A percentile compares a stretch with the other conserved stretches of the same genome.
phyloP scores from a whole-genome alignment of 306 rosid genomes.

The Trifolium repens region DNA sequence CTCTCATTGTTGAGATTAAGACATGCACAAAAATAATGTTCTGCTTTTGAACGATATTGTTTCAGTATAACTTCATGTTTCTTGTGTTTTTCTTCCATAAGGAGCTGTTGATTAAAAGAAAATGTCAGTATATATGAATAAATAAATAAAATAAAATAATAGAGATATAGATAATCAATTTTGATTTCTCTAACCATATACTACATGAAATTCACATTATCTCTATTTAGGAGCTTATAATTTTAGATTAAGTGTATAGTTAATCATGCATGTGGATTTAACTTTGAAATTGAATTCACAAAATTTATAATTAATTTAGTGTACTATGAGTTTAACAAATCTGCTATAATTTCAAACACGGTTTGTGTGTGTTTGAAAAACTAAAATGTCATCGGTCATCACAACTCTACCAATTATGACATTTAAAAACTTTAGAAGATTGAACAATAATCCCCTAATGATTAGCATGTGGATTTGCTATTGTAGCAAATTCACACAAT shows the following conservation, averaged over 20 bases:
- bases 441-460: neutral
- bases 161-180: neutral
- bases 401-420: no score
- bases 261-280: no score
- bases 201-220: neutral
- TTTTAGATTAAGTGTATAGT: neutral
- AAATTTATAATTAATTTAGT: no score
- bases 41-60: constrained; percentile 69
- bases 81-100: constrained; percentile 62
- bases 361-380: neutral
- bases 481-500: no score
- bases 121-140: neutral
- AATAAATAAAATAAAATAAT: neutral
- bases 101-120: constrained; percentile 47
- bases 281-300: no score
- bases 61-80: constrained; percentile 47
- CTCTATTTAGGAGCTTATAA: neutral
- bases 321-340: neutral
- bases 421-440: neutral
- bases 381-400: neutral
- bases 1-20: constrained; percentile 60
- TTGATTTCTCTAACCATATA: neutral
- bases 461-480: no score
- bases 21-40: constrained; percentile 69
- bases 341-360: neutral